Evolutionary conservation across 495 filamentous ascomycete genomes (phyloP).

Genomic region (Penicillium herquei): DNA sequence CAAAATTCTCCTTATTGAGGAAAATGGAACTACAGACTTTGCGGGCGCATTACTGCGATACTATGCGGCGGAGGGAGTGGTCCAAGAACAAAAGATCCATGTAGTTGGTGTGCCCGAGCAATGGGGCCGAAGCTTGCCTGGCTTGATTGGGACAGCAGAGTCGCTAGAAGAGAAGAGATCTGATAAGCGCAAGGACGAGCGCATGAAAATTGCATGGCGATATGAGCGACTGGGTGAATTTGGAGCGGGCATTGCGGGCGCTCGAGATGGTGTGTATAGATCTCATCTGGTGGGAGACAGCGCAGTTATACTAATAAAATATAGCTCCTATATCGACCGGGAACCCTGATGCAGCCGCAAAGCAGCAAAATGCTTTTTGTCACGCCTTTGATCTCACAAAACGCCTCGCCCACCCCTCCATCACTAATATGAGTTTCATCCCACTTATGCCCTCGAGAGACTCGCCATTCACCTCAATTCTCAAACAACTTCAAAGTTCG

Average conservation of each 20-base stretch:
- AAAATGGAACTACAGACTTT: constrained; percentile 94
- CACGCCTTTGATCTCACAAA: constrained; percentile 91
- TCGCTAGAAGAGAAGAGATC: constrained; percentile 41
- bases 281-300: constrained; percentile 1
- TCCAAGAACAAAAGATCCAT: constrained; percentile 88
- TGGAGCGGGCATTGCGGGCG: constrained; percentile 48
- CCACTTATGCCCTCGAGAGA: constrained; percentile 47
- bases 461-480: constrained; percentile 64
- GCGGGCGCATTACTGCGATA: constrained; percentile 79
- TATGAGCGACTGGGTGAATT: constrained; percentile 82
- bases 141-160: constrained; percentile 54
- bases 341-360: constrained; percentile 23
- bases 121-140: constrained; percentile 84
- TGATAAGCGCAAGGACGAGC: constrained; percentile 53
- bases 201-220: constrained; percentile 99
- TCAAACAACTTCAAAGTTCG: constrained; percentile 56
- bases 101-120: constrained; percentile 73
- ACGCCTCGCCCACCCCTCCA: constrained; percentile 62
- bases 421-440: constrained; percentile 56
- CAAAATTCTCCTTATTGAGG: constrained; percentile 77
- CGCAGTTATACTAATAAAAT: constrained; percentile 14
- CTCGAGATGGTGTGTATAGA: constrained; percentile 48
- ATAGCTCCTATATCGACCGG: constrained; percentile 28
- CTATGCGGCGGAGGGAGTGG: constrained; percentile 89
- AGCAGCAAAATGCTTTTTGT: constrained; percentile 58